A percentile compares a stretch with the other conserved stretches of the same genome.
Conservation (phyloP, 2,329 filamentous ascomycete genomes). For the Ceratocystis papillata region DNA sequence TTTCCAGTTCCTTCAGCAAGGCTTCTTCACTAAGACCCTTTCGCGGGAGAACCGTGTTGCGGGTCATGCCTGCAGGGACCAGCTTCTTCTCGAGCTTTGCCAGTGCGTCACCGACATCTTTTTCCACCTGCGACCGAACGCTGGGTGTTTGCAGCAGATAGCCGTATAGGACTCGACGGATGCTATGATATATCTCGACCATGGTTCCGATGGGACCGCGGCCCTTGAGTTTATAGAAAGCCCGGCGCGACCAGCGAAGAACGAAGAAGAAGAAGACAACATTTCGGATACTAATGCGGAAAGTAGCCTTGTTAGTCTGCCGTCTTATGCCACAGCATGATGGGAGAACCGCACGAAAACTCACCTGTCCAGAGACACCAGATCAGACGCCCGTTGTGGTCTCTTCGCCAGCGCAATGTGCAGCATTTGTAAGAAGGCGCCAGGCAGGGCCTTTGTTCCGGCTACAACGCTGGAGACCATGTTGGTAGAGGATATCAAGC, state of each 20-base stretch:
- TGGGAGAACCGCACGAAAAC: background rate
- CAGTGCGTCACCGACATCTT: slow-evolving; percentile 70
- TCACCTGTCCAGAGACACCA: slow-evolving; percentile 22
- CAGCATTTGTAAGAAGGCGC: slow-evolving; percentile 18
- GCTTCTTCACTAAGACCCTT: slow-evolving; percentile 73
- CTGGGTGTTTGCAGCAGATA: slow-evolving; percentile 78
- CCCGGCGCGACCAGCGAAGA: slow-evolving; percentile 67
- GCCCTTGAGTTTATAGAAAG: slow-evolving; percentile 75
- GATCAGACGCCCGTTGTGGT: slow-evolving; percentile 19
- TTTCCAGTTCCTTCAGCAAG: slow-evolving; percentile 66
- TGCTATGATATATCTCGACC: slow-evolving; percentile 58
- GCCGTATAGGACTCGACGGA: slow-evolving; percentile 67
- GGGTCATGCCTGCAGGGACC: slow-evolving; percentile 59
- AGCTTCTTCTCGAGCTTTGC: slow-evolving; percentile 75
- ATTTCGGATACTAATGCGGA: slow-evolving; percentile 58
- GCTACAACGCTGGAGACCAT: slow-evolving; percentile 12
- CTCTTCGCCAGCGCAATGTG: slow-evolving; percentile 17
- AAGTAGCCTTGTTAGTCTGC: background rate
- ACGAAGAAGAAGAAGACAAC: slow-evolving; percentile 82
- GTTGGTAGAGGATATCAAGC: background rate
- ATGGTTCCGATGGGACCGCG: slow-evolving; percentile 75
- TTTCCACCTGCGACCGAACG: slow-evolving; percentile 73
- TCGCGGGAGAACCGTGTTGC: slow-evolving; percentile 66
- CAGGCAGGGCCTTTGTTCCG: slow-evolving; percentile 16
- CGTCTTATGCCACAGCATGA: background rate